Evolutionary conservation across 2,329 filamentous ascomycete genomes (phyloP), one percentile per base, ranked within the genome.

Genomic region (Chrysoporthe cubensis): DNA sequence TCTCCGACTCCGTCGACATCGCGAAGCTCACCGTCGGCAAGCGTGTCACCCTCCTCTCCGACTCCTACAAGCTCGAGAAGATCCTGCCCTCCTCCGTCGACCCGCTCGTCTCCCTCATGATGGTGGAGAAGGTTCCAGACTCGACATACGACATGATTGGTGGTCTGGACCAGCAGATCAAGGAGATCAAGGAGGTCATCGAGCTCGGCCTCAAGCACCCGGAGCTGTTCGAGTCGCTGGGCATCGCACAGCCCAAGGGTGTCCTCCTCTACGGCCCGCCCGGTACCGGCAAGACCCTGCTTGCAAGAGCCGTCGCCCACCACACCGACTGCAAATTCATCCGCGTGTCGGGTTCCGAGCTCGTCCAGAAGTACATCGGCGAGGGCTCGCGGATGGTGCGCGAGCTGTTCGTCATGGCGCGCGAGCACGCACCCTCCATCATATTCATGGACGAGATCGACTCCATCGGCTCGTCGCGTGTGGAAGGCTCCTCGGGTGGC

Each of bases 361-460:
- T 99, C 77, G 96, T 99, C 73, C 96, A 99, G 78, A 99, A 99
- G 83, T 99, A 99, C 82, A 99, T 99, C 75, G 96, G 96, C 77
- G 96, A 99, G 80, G 96, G 96, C 77, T 96, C 92, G 74, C 90
- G 96, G 75, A 99, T 99, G 96, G 96, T 99, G 71, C 93, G 96
- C 77, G 96, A 99, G 82, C 87, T 99, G 63, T 99, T 99, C 86
- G 92, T 99, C 78, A 99, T 99, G 96, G 96, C 96, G 40, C 88
- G 96, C 81, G 96, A 99, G 79, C 96, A 99, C 75, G 96, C 96
- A 0, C 96, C 96, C 32, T 97, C 93, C 73, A 99, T 99, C 82
- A 99, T 99, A 81, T 99, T 99, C 85, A 99, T 99, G 96, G 96
- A 99, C 80, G 96, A 99, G 81, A 98, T 99, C 80, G 96, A 99